Conservation (phyloP, 257 asterid species). For the Dorcoceras hygrometricum region DNA sequence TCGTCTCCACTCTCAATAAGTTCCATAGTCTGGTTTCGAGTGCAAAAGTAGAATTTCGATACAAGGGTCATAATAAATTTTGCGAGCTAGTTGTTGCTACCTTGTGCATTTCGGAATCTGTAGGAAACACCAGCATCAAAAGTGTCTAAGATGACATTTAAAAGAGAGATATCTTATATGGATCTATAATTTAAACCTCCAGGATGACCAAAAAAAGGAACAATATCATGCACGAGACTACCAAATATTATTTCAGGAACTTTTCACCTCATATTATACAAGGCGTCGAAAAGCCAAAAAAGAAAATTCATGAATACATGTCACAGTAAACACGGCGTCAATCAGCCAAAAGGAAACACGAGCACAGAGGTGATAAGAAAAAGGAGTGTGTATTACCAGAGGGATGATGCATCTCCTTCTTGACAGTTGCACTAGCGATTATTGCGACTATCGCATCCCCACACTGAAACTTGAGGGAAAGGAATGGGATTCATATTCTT, state of each 20-base stretch:
- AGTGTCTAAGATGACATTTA: no score
- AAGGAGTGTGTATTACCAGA: constrained; percentile 20
- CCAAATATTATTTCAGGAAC: not conserved
- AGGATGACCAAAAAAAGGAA: no score
- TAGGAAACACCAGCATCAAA: not conserved
- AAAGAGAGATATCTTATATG: no score
- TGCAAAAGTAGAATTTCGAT: not conserved
- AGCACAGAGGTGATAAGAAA: not conserved
- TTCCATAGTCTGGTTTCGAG: no score
- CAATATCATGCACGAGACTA: not conserved
- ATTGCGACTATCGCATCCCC: constrained; percentile 26
- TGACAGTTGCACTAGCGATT: constrained; percentile 13
- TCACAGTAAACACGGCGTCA: not conserved
- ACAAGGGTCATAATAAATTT: no score
- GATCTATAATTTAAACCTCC: no score
- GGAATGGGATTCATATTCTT: constrained; percentile 26
- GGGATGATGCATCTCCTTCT: not conserved
- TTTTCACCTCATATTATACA: not conserved
- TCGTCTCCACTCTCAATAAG: no score
- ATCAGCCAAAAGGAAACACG: not conserved
- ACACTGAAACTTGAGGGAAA: constrained; percentile 38
- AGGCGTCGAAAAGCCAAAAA: not conserved
- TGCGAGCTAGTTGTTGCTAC: not conserved
- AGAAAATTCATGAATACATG: not conserved
- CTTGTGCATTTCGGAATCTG: not conserved